Evolutionary conservation across 1,284 basidiomycete species (phyloP).

Genomic region (Schizophyllum commune): DNA sequence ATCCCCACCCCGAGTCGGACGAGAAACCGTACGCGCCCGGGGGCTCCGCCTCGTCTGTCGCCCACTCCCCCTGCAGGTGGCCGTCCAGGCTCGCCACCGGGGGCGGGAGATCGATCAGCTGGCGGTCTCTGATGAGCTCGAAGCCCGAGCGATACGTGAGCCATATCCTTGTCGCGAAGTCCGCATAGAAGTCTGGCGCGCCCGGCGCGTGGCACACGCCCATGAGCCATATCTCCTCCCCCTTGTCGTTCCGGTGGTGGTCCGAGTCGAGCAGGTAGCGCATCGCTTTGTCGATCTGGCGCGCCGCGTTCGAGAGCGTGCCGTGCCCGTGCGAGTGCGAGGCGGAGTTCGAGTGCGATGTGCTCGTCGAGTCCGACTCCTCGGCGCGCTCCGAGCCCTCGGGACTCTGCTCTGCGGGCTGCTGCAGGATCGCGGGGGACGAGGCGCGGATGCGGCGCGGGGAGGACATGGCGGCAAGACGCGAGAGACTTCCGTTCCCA

Average conservation of each 20-base stretch:
- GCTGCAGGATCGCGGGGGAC: neutral
- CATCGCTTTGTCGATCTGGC: constrained; percentile 60
- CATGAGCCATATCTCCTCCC: constrained; percentile 79
- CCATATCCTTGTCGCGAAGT: constrained; percentile 85
- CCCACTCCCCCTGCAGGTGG: neutral
- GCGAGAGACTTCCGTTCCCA: neutral
- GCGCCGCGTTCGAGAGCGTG: neutral
- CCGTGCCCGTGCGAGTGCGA: neutral
- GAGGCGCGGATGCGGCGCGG: neutral
- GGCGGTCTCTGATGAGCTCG: constrained; percentile 68
- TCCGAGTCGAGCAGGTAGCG: constrained; percentile 81
- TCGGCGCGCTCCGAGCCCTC: neutral
- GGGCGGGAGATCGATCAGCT: constrained; percentile 43
- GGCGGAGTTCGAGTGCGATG: neutral
- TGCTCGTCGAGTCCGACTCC: neutral
- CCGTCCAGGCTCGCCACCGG: constrained; percentile 2
- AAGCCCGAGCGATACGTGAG: constrained; percentile 89
- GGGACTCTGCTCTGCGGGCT: neutral
- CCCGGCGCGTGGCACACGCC: constrained; percentile 69
- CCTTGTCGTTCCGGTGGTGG: constrained; percentile 69
- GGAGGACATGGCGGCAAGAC: neutral
- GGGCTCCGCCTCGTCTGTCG: neutral
- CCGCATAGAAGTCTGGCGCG: constrained; percentile 70
- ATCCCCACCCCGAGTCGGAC: constrained; percentile 95
- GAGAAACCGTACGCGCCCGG: neutral